Conservation (phyloP, 2,329 filamentous ascomycete genomes). For the Clonostachys rhizophaga region DNA sequence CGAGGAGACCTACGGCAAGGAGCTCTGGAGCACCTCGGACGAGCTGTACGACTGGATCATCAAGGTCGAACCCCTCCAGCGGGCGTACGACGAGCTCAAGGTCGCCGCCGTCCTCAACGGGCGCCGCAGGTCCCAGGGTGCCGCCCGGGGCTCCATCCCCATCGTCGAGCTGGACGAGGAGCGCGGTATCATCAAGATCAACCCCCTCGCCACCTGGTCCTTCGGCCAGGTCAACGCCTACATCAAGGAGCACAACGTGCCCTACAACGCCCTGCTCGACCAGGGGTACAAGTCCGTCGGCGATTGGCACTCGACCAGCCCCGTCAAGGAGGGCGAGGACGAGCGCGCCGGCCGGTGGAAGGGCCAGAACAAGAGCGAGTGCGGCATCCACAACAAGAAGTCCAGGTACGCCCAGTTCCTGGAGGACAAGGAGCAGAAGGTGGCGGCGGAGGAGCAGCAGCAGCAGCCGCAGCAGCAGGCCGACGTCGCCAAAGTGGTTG, state of each 20-base stretch:
- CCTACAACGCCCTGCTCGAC: slow-evolving; percentile 90
- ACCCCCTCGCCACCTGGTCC: slow-evolving; percentile 90
- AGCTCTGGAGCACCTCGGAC: slow-evolving; percentile 78
- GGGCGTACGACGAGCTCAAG: slow-evolving; percentile 81
- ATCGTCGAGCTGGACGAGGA: slow-evolving; percentile 90
- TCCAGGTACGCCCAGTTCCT: slow-evolving; percentile 88
- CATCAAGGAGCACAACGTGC: slow-evolving; percentile 79
- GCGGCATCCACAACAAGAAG: slow-evolving; percentile 97
- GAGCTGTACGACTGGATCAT: slow-evolving; percentile 95
- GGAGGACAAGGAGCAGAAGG: slow-evolving; percentile 54
- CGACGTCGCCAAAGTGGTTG: background rate
- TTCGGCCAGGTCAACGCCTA: slow-evolving; percentile 89
- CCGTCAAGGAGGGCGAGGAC: slow-evolving; percentile 86
- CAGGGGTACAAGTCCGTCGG: slow-evolving; percentile 96
- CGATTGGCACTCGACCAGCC: slow-evolving; percentile 95
- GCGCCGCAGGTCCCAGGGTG: slow-evolving; percentile 86
- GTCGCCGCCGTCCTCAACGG: slow-evolving; percentile 91
- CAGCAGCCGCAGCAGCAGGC: slow-evolving; percentile 18
- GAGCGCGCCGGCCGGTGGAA: slow-evolving; percentile 97
- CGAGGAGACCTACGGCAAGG: slow-evolving; percentile 73
- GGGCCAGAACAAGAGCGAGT: slow-evolving; percentile 93
- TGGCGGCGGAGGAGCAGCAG: slow-evolving; percentile 45
- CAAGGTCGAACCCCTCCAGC: slow-evolving; percentile 94
- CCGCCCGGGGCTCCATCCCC: slow-evolving; percentile 82
- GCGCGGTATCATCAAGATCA: slow-evolving; percentile 91